These are phyloP conservation scores for Coemansia sp. DNA, from an alignment of 192 early-diverging fungal species.

Conservation along the genomic window DNA sequence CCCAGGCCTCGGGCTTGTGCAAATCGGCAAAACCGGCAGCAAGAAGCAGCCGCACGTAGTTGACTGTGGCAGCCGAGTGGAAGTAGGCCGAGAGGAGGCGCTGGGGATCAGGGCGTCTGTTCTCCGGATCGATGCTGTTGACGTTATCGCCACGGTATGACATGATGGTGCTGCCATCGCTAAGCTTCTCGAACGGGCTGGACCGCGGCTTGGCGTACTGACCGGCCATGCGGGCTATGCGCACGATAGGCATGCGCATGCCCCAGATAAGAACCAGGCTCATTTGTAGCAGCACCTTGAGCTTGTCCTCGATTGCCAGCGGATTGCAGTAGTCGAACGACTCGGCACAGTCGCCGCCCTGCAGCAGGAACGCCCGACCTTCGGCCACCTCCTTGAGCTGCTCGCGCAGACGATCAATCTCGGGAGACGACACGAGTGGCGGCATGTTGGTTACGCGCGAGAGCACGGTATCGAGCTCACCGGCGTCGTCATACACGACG, in stretches of 20 bases:
- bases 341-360: conserved; percentile 99
- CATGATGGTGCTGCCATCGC: conserved; percentile 69
- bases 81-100: conserved; percentile 93
- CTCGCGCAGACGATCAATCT: conserved; percentile 79
- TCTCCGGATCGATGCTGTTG: conserved; percentile 85
- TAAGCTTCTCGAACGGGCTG: conserved; percentile 80
- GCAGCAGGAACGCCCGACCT: conserved; percentile 89
- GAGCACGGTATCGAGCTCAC: conserved; percentile 66
- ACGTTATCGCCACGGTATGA: conserved; percentile 98
- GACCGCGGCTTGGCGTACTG: conserved; percentile 99
- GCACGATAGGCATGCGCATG: conserved; percentile 84
- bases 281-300: conserved; percentile 98
- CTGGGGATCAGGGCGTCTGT: conserved; percentile 90
- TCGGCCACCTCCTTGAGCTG: conserved; percentile 88
- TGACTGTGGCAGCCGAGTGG: conserved; percentile 94
- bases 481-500: conserved; percentile 80
- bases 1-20: conserved; percentile 86
- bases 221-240: conserved; percentile 97
- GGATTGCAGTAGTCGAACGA: conserved; percentile 96
- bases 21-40: conserved; percentile 86
- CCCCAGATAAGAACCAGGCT: conserved; percentile 94
- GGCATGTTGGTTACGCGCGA: conserved; percentile 76
- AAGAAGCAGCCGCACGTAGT: conserved; percentile 88
- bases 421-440: conserved; percentile 82
- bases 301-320: conserved; percentile 88